Base-by-base conservation (phyloP, 345 rosid genomes). In the Clausena lansium region DNA sequence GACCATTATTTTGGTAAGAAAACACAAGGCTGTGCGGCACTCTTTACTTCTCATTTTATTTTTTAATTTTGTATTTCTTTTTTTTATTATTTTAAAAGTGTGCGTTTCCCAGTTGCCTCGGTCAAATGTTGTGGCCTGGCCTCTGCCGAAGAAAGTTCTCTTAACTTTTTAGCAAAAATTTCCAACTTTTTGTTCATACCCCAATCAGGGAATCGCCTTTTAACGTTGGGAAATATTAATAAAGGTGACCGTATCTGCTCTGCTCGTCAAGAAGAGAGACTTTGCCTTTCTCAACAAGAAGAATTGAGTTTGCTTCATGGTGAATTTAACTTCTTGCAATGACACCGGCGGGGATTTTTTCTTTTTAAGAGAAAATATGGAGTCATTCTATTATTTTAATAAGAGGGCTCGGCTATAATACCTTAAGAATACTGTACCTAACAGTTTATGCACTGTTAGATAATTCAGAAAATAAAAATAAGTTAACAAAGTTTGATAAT, bases 101-200 rank as follows among this genome's bases (percentile, higher is more conserved):
- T 24, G 62, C 25, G 17, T 7, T 15, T 2, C 28, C 59, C 35
- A 22, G 70, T 45, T 19, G 54, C 65, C 41, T 19, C 19, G 6
- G 81, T 82, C 84, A 79, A 74, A 80, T 63, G 35, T 77, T n/a
- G 70, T 30, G 57, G 69, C 28, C 60, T 30, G 57, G 69, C 28
- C 60, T 62, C 77, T 68, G 80, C 78, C 78, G 25, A 32, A 33
- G 77, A 79, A 81, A 79, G 41, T 36, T 65, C 74, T 11, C 63
- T 66, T 0, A 14, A 52, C 36, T 52, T 65, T 66, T 52, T 62
- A n/a, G 1, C 6, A 47, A 15, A 28, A 14, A 7, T 27, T 57
- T 64, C 33, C 27, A 75, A 47, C 50, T 25, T 33, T 45, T 70
- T 17, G 67, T 75, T 70, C 71, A 27, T 35, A 71, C 68, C 65